Percentiles rank a stretch among this genome's conserved stretches.
These are phyloP conservation scores for Phtheirospermum japonicum DNA, from an alignment of 257 asterid species.

Conservation along the genomic window DNA sequence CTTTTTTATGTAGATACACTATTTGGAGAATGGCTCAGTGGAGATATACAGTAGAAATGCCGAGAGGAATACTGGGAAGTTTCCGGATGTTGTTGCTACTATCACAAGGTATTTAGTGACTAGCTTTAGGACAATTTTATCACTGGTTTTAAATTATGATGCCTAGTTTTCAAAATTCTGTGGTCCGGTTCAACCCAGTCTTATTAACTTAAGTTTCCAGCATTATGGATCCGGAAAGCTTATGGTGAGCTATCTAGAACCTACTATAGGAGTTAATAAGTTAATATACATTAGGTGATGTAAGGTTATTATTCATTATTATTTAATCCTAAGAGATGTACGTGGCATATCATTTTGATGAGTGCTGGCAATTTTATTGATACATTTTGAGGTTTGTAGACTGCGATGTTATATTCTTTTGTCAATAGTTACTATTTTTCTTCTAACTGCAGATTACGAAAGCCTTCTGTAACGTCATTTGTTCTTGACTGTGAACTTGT, in stretches of 20 bases:
- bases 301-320: background rate
- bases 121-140: constrained; percentile 16
- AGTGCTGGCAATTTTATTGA: constrained; percentile 11
- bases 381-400: constrained; percentile 2
- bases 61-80: constrained; percentile 90
- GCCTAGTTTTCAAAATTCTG: background rate
- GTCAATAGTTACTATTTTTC: constrained; percentile 23
- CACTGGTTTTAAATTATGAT: constrained; percentile 14
- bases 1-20: constrained; percentile 67
- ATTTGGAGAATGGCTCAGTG: constrained; percentile 76
- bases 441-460: constrained; percentile 62
- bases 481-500: constrained; percentile 98
- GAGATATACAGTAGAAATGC: constrained; percentile 99
- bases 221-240: constrained; percentile 1
- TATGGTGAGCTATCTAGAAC: constrained; percentile 1
- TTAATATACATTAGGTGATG: background rate
- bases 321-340: constrained; percentile 8
- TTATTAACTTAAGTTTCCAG: constrained; percentile 10
- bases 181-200: constrained; percentile 1
- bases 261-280: constrained; percentile 12
- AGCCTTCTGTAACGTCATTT: constrained; percentile 68
- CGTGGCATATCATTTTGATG: background rate
- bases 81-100: constrained; percentile 84
- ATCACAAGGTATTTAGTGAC: constrained; percentile 57
- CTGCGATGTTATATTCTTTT: constrained; percentile 6